These are phyloP conservation scores for Alternaria burnsii DNA, from an alignment of 2,329 filamentous ascomycete species.

Conservation along the genomic window DNA sequence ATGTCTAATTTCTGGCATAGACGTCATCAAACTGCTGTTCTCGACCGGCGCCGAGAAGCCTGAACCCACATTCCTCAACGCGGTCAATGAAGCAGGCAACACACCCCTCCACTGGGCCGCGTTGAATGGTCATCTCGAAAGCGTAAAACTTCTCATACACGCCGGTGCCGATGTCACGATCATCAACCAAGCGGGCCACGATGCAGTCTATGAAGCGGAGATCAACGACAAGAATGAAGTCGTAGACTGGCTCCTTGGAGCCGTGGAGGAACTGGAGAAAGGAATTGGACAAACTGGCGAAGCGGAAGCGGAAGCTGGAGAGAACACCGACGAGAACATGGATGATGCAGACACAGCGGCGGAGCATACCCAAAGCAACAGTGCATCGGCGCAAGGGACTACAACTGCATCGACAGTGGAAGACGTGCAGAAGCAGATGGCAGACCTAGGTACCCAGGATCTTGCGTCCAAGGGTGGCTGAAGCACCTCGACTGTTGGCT, in stretches of 20 bases:
- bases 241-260: slow-evolving; percentile 58
- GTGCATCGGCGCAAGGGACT: slow-evolving; percentile 17
- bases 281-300: slow-evolving; percentile 49
- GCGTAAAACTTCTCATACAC: slow-evolving; percentile 79
- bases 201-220: slow-evolving; percentile 61
- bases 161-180: slow-evolving; percentile 79
- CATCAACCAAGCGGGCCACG: slow-evolving; percentile 84
- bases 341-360: slow-evolving; percentile 24
- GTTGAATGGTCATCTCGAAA: slow-evolving; percentile 83
- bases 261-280: slow-evolving; percentile 54
- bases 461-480: slow-evolving; percentile 34
- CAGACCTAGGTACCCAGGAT: slow-evolving; percentile 38
- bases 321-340: slow-evolving; percentile 28
- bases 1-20: slow-evolving; percentile 37
- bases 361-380: slow-evolving; percentile 17
- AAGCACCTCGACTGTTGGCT: slow-evolving; percentile 24
- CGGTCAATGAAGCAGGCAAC: slow-evolving; percentile 82
- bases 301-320: slow-evolving; percentile 45
- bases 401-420: slow-evolving; percentile 32
- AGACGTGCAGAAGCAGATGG: slow-evolving; percentile 44
- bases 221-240: slow-evolving; percentile 59
- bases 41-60: slow-evolving; percentile 41
- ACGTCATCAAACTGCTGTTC: slow-evolving; percentile 51
- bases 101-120: slow-evolving; percentile 95
- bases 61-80: slow-evolving; percentile 65